Conservation (phyloP, 805 yeast genomes). For the Pichia exigua region DNA sequence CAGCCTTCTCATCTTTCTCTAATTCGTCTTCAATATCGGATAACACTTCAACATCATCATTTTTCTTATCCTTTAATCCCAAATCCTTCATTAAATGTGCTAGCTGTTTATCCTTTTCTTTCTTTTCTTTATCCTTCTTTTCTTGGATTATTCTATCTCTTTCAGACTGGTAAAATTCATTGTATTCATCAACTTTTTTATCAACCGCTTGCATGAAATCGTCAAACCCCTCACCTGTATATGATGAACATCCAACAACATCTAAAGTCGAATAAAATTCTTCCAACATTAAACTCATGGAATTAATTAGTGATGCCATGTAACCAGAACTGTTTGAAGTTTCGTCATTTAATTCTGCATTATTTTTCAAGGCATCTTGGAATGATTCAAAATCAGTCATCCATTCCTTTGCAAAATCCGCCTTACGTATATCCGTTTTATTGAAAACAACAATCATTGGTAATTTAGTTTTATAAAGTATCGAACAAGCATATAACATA, state of each 20-base stretch:
- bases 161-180: conserved; percentile 75
- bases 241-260: conserved; percentile 86
- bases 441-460: conserved; percentile 97
- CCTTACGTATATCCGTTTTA: conserved; percentile 82
- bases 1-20: conserved; percentile 41
- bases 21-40: conserved; percentile 36
- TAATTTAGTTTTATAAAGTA: conserved; percentile 86
- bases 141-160: conserved; percentile 73
- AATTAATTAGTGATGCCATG: conserved; percentile 88
- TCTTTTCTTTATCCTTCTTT: conserved; percentile 68
- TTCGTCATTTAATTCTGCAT: conserved; percentile 59
- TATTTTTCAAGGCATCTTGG: conserved; percentile 65
- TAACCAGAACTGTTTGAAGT: conserved; percentile 68
- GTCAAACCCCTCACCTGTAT: conserved; percentile 91
- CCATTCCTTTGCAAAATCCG: conserved; percentile 91
- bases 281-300: conserved; percentile 93
- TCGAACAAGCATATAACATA: conserved; percentile 97
- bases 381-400: conserved; percentile 93
- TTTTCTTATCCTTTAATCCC: conserved; percentile 46
- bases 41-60: conserved; percentile 24
- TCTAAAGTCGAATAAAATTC: conserved; percentile 92
- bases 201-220: conserved; percentile 83
- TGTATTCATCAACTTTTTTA: conserved; percentile 79
- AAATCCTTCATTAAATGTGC: conserved; percentile 77
- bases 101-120: conserved; percentile 63